Evolutionary conservation across 306 rosid genomes (phyloP).

Genomic region (Vicia faba): DNA sequence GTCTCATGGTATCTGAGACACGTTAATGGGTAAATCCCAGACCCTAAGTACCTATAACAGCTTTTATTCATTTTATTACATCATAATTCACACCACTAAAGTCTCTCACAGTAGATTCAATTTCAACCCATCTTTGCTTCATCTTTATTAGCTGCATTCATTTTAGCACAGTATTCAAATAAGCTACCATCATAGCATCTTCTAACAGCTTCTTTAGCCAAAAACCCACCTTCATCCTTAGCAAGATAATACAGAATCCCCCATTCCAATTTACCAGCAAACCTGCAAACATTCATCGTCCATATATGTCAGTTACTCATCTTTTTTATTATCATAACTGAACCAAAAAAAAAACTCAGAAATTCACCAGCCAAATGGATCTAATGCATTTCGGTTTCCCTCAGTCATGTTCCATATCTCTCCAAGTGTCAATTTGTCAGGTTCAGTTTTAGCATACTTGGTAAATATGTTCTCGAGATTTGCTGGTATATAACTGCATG

Average conservation of each 20-base stretch:
- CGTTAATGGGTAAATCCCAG: neutral
- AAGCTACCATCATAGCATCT: constrained; percentile 78
- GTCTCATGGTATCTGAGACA: neutral
- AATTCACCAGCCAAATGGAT: constrained; percentile 69
- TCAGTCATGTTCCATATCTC: constrained; percentile 86
- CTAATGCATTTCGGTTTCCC: constrained; percentile 65
- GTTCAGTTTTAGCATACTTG: constrained; percentile 64
- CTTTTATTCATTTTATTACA: neutral
- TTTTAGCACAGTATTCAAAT: constrained; percentile 79
- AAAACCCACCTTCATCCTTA: constrained; percentile 66
- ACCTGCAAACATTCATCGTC: constrained; percentile 45
- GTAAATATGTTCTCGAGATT: constrained; percentile 73
- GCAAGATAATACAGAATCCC: constrained; percentile 66
- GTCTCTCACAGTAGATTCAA: too few species aligned
- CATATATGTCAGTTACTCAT: neutral
- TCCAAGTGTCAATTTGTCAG: constrained; percentile 64
- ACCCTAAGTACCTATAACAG: neutral
- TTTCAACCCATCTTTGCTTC: constrained; percentile 50
- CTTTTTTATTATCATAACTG: too few species aligned
- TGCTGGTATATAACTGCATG: constrained; percentile 50
- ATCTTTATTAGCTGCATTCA: constrained; percentile 31
- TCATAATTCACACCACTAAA: neutral
- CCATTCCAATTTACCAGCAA: constrained; percentile 71
- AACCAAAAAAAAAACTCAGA: too few species aligned
- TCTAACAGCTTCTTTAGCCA: constrained; percentile 81